Evolutionary conservation across 176 grass and related monocot genomes (phyloP), one percentile per base, ranked within the genome.

Genomic region (Oryza officinalis): DNA sequence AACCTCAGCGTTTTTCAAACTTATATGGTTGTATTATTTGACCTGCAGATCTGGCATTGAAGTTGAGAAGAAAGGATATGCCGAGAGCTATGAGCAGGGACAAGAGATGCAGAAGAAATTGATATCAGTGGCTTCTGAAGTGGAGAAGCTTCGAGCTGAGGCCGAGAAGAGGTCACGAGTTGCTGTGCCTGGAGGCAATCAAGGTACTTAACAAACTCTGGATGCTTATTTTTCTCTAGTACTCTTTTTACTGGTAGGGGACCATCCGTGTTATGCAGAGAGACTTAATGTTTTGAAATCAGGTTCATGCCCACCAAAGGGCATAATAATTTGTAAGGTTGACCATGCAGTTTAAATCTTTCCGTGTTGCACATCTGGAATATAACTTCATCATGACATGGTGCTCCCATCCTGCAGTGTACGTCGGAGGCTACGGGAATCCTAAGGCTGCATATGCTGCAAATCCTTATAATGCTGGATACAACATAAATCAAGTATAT

Each of bases 101-200:
- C 90, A 95, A 64, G 93, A 90, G 27, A 92, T 95, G 90, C 90
- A 95, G 80, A 94, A 92, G 65, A 94, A 95, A 84, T 88, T 95
- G 43, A 88, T 95, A 71, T 92, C 93, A 78, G 91, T 95, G 83
- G 93, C 93, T 79, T 89, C 87, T 86, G 93, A 92, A 67, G 93
- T 95, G 68, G 93, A 95, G 87, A 92, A 95, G 75, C 79, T 92
- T 44, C 83, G 93, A 72, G 90, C 90, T 78, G 93, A 92, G 71
- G 85, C 85, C 14, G 87, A 95, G 67, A 94, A 88, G 67, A 87
- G 88, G 72, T 87, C 93, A 81, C 74, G 49, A 27, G 93, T 72
- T 66, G 33, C 83, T 81, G 80, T 85, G 9, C 71, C 85, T 75
- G 72, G 63, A 30, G 90, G 80, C 25, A 92, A 90, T 86, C 93